These are phyloP conservation scores for Sedum album DNA, from an alignment of 164 flowering plant genomes.

Conservation along the genomic window DNA sequence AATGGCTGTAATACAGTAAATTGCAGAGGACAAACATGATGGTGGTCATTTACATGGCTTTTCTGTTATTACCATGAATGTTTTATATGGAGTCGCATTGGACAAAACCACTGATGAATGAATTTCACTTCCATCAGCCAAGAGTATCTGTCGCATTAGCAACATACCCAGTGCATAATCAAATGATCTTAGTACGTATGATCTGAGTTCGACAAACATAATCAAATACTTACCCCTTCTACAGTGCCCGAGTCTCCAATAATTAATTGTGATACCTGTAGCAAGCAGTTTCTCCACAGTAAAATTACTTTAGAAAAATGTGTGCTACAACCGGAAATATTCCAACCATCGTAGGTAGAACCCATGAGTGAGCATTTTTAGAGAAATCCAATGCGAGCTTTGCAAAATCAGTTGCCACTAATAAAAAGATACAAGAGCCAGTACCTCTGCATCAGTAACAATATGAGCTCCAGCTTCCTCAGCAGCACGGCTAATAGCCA, in stretches of 20 bases:
- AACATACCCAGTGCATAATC: constrained; percentile 10
- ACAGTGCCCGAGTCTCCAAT: constrained; percentile 51
- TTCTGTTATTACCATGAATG: constrained; percentile 59
- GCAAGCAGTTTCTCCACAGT: too few relatives aligned
- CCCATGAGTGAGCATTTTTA: background rate
- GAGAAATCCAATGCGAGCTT: background rate
- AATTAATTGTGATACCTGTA: constrained; percentile 55
- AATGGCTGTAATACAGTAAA: background rate
- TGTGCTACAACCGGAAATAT: background rate
- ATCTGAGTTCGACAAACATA: background rate
- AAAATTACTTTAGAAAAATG: too few relatives aligned
- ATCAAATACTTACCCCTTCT: constrained; percentile 52
- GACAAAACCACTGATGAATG: constrained; percentile 55
- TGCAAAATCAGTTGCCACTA: background rate
- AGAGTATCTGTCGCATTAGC: constrained; percentile 42
- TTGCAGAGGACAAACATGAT: background rate
- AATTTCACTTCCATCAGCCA: constrained; percentile 69
- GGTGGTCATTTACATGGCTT: background rate
- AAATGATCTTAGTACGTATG: background rate
- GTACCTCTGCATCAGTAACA: constrained; percentile 73
- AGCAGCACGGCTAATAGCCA: constrained; percentile 72
- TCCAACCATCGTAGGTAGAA: background rate
- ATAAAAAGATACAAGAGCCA: background rate
- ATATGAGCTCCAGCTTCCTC: constrained; percentile 81
- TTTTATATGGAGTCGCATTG: constrained; percentile 84